A percentile compares a stretch with the other conserved stretches of the same genome.
These are phyloP conservation scores for Suillus variegatus DNA, from an alignment of 768 basidiomycete genomes.

Conservation along the genomic window DNA sequence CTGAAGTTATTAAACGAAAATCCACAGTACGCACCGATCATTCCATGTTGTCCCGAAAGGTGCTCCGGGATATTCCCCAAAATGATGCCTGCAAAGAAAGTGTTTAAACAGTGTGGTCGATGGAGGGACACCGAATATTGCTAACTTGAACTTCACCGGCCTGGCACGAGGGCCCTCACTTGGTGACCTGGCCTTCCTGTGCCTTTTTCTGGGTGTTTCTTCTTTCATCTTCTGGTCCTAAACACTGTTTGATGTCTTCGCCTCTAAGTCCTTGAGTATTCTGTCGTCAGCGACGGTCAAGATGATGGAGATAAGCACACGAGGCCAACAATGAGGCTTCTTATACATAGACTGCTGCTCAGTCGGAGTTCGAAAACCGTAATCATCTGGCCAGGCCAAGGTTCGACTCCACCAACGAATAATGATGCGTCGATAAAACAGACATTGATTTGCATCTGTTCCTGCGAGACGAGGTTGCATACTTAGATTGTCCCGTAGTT, in stretches of 20 bases:
- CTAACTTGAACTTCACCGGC: conserved; percentile 1
- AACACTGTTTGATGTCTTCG: not conserved
- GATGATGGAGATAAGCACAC: not conserved
- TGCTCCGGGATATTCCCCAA: conserved; percentile 26
- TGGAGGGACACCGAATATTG: not conserved
- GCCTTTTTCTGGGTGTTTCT: not conserved
- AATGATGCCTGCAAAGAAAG: conserved; percentile 17
- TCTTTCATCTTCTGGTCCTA: conserved; percentile 3
- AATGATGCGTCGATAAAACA: not conserved
- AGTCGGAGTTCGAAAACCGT: not conserved
- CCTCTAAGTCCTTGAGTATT: not conserved
- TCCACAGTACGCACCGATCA: conserved; percentile 15
- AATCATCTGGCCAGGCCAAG: not conserved
- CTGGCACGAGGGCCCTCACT: not conserved
- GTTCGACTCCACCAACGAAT: not conserved
- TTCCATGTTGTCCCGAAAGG: conserved; percentile 23
- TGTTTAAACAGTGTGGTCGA: not conserved
- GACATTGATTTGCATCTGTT: not conserved
- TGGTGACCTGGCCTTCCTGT: not conserved
- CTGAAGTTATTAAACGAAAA: not conserved
- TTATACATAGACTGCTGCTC: not conserved
- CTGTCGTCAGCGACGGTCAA: not conserved
- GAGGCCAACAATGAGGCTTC: not conserved
- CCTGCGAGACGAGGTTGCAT: not conserved
- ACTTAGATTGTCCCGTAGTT: not conserved